A percentile compares a stretch with the other conserved stretches of the same genome.
Evolutionary conservation across 768 basidiomycete species (phyloP).

Genomic region (Dioszegia aurantiaca): DNA sequence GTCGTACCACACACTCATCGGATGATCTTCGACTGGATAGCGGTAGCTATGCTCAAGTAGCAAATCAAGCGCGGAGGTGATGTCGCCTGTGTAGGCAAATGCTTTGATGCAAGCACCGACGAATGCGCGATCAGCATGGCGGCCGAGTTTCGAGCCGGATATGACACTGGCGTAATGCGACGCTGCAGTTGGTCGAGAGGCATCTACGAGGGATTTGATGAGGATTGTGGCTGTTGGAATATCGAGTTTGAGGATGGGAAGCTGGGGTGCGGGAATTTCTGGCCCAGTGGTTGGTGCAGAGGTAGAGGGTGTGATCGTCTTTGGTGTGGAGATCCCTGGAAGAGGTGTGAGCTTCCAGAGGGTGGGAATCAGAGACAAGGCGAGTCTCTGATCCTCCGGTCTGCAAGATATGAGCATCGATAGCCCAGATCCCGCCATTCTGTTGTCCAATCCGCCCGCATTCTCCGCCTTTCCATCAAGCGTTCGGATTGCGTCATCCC

Average conservation of each 20-base stretch:
- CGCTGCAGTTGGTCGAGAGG: slow-evolving; percentile 22
- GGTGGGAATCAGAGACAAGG: slow-evolving; percentile 18
- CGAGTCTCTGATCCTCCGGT: slow-evolving; percentile 23
- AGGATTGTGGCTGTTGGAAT: slow-evolving; percentile 33
- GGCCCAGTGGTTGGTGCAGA: no score
- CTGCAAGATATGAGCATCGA: slow-evolving; percentile 15
- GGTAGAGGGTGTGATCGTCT: no score
- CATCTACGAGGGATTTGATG: slow-evolving; percentile 20
- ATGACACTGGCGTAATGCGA: slow-evolving; percentile 37
- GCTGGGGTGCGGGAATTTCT: not conserved
- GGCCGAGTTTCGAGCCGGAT: slow-evolving; percentile 9
- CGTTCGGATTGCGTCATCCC: slow-evolving; percentile 1
- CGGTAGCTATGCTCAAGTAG: slow-evolving; percentile 25
- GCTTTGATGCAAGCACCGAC: slow-evolving; percentile 22
- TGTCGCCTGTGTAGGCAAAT: slow-evolving; percentile 30
- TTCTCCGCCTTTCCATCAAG: not conserved
- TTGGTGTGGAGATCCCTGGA: no score
- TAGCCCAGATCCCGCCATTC: slow-evolving; percentile 20
- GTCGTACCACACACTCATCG: slow-evolving; percentile 22
- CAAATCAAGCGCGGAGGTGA: slow-evolving; percentile 22
- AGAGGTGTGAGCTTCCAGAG: slow-evolving; percentile 27
- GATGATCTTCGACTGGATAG: slow-evolving; percentile 28
- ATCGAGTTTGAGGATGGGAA: slow-evolving; percentile 27
- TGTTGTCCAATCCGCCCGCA: slow-evolving; percentile 19
- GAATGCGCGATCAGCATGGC: slow-evolving; percentile 21